Evolutionary conservation across 2,329 filamentous ascomycete species (phyloP), one percentile per base, ranked within the genome.

Genomic region (Ophiostoma populinum): DNA sequence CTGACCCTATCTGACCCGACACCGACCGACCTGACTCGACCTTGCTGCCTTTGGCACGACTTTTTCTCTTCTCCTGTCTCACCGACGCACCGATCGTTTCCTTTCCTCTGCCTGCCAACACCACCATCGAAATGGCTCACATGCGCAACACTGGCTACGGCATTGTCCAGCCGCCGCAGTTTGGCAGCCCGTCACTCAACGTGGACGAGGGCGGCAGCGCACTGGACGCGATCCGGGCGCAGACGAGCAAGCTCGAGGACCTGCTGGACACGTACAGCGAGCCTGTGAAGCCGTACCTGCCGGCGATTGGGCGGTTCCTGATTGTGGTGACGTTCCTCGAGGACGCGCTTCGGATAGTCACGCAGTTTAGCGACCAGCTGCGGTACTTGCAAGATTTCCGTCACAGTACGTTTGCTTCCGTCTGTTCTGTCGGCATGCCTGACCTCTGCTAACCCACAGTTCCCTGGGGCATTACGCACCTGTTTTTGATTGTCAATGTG

Each of bases 241-340:
- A 95, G 59, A 98, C 90, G 34, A 93, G 81, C 76, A 95, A 94
- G 69, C 87, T 98, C 46, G 90, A 98, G 62, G 90, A 98, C 55
- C 61, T 81, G 54, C 59, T 98, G 53, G 90, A 95, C 58, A 81
- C 72, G 19, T 46, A 85, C 51, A 79, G 83, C 50, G 87, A 93
- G 53, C 90, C 90, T 32, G 61, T 95, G 47, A 95, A 93, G 68
- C 90, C 90, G 80, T 98, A 92, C 55, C 70, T 98, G 29, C 90
- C 90, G 40, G 83, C 82, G 45, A 87, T 98, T 62, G 90, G 90
- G 46, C 82, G 90, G 46, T 95, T 95, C 59, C 61, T 98, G 47
- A 98, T 98, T 48, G 90, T 98, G 38, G 90, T 95, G 36, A 98
- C 90, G 42, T 98, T 98, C 62, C 67, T 98, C 48, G 90, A 98